phyloP scores from a whole-genome alignment of 169 alveolate species.

The Amoebophrya sp. region DNA sequence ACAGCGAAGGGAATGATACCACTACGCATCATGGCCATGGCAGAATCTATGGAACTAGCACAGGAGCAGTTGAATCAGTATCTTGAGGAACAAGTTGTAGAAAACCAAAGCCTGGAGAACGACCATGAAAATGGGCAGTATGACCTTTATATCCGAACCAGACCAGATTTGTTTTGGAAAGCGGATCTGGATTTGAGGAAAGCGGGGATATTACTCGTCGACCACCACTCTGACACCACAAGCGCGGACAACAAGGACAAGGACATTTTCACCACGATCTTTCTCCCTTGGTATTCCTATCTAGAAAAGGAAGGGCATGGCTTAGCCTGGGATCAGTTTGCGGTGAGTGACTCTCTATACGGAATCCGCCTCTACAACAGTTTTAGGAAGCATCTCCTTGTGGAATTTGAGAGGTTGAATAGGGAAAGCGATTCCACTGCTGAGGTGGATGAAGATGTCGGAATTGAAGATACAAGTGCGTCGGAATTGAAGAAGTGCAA shows the following conservation, averaged over 20 bases:
- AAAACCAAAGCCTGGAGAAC: no score
- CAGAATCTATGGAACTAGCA: not conserved
- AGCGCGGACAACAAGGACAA: not conserved
- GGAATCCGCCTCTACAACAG: not conserved
- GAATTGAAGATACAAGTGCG: not conserved
- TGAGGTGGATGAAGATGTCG: not conserved
- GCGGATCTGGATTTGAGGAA: not conserved
- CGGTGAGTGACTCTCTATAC: not conserved
- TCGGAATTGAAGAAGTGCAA: not conserved
- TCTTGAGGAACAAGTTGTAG: no score
- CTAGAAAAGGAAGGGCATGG: not conserved
- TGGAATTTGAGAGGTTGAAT: not conserved
- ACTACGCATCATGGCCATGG: not conserved
- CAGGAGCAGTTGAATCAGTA: not conserved
- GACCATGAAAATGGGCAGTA: not conserved
- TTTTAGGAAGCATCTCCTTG: not conserved
- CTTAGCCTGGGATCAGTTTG: not conserved
- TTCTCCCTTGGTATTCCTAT: not conserved
- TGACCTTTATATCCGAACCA: not conserved
- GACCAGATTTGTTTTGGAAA: not conserved
- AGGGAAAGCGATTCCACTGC: not conserved
- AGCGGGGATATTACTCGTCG: not conserved
- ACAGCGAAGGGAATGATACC: not conserved
- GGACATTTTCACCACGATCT: not conserved
- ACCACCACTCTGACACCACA: not conserved